These are phyloP conservation scores for Nicotiana paniculata DNA, from an alignment of 257 asterid genomes.

Conservation along the genomic window DNA sequence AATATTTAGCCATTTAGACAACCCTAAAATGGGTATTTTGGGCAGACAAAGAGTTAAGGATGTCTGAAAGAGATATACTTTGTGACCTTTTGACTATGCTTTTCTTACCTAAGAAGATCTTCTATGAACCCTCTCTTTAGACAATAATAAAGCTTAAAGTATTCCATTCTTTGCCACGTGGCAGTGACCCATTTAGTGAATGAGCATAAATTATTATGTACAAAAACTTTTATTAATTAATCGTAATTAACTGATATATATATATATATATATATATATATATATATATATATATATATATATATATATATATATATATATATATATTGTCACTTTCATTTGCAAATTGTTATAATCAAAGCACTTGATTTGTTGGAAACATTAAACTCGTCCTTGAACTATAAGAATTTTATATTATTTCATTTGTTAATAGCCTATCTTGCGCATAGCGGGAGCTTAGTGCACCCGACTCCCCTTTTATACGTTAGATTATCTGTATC, in stretches of 20 bases:
- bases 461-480: no score
- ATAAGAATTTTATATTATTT: no score
- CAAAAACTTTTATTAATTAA: background rate
- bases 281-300: background rate
- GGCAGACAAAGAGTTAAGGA: background rate
- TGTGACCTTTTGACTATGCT: conserved; percentile 9
- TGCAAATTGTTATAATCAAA: background rate
- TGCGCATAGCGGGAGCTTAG: no score
- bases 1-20: background rate
- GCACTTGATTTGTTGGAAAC: no score
- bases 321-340: background rate
- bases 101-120: conserved; percentile 8
- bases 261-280: background rate
- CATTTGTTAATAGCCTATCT: no score
- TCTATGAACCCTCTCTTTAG: background rate
- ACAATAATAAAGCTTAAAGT: conserved; percentile 2
- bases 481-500: no score
- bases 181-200: background rate
- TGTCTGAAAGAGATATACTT: conserved; percentile 5
- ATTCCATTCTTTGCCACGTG: background rate
- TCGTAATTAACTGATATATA: background rate
- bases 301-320: background rate
- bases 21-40: background rate
- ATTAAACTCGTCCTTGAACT: no score
- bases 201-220: no score